These are phyloP conservation scores for Eruca vesicaria DNA, from an alignment of 441 rosid genomes.

Conservation along the genomic window DNA sequence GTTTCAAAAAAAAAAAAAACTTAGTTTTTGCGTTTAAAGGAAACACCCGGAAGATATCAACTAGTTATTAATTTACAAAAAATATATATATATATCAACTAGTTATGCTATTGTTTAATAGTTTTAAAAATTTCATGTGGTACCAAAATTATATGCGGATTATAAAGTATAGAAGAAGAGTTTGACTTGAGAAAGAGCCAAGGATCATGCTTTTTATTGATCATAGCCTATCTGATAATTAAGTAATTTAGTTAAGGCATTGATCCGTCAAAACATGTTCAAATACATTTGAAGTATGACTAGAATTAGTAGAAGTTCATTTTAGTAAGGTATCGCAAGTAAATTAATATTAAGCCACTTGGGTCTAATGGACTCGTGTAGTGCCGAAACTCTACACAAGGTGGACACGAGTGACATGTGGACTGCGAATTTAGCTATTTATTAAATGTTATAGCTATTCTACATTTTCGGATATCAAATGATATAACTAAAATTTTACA, in stretches of 20 bases:
- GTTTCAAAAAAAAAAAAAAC: too few species aligned
- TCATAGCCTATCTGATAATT: slow-evolving; percentile 3
- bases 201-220: slow-evolving; percentile 24
- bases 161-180: background rate
- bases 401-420: too few species aligned
- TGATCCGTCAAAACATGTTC: slow-evolving; percentile 2
- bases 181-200: slow-evolving; percentile 19
- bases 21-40: background rate
- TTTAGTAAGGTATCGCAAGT: background rate
- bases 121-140: background rate
- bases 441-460: too few species aligned
- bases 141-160: background rate
- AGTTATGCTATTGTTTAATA: background rate
- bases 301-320: background rate
- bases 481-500: too few species aligned
- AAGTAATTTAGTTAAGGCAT: background rate
- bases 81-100: too few species aligned
- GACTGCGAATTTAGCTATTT: too few species aligned
- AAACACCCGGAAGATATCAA: too few species aligned
- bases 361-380: background rate
- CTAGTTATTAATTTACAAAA: too few species aligned
- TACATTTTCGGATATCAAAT: too few species aligned
- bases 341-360: background rate
- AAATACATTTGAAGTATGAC: background rate
- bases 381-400: background rate